Conservation (phyloP, 2,329 filamentous ascomycete species). For the Fusarium clavum region DNA sequence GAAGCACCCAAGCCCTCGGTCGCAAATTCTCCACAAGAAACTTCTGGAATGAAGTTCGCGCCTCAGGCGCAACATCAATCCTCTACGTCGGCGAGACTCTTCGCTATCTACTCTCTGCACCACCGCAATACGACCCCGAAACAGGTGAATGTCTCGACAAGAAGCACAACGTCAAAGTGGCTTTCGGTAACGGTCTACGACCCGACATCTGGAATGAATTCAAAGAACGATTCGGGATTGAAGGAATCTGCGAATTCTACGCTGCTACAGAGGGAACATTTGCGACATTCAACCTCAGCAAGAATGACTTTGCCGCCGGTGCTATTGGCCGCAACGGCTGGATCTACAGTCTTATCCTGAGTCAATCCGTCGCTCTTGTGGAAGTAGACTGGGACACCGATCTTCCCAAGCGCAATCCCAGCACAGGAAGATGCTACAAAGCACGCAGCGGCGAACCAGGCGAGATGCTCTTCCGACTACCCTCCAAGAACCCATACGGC, state of each 20-base stretch:
- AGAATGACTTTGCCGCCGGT: conserved; percentile 79
- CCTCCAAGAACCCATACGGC: conserved; percentile 69
- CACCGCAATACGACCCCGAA: conserved; percentile 68
- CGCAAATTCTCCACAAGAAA: conserved; percentile 80
- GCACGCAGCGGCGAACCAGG: conserved; percentile 73
- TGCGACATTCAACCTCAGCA: conserved; percentile 77
- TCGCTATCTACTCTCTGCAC: conserved; percentile 79
- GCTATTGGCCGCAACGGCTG: conserved; percentile 80
- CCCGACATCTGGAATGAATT: conserved; percentile 89
- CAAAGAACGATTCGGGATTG: conserved; percentile 82
- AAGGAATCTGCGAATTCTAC: conserved; percentile 83
- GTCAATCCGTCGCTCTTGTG: conserved; percentile 67
- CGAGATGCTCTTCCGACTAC: conserved; percentile 79
- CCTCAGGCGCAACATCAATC: conserved; percentile 76
- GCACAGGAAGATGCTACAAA: conserved; percentile 74
- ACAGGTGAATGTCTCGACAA: conserved; percentile 78
- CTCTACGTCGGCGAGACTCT: conserved; percentile 92
- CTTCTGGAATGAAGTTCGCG: conserved; percentile 83
- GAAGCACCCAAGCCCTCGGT: conserved; percentile 76
- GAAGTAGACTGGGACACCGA: conserved; percentile 79
- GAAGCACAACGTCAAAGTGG: conserved; percentile 77
- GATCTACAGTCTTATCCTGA: conserved; percentile 67
- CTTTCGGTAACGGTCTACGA: conserved; percentile 86
- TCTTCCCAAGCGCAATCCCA: conserved; percentile 72
- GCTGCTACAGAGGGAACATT: conserved; percentile 78